phyloP scores from a whole-genome alignment of 768 basidiomycete genomes.

The Hydnomerulius pinastri region DNA sequence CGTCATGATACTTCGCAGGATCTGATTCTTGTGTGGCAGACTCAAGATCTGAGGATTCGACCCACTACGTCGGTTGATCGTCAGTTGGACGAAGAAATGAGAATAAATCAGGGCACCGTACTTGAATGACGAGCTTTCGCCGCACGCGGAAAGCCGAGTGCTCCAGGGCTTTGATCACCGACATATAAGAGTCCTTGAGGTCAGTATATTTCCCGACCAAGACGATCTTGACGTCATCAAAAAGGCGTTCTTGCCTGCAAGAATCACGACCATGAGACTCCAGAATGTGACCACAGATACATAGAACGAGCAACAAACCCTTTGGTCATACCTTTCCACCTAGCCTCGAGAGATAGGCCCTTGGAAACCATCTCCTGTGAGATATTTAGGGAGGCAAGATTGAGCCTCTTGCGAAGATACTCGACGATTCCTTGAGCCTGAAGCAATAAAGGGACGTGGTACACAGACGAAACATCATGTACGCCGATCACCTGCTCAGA shows the following conservation, averaged over 20 bases:
- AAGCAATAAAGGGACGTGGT: conserved; percentile 93
- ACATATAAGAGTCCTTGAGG: conserved; percentile 98
- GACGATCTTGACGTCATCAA: conserved; percentile 85
- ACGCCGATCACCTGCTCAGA: conserved; percentile 91
- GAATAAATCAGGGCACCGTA: conserved; percentile 35
- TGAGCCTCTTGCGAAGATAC: conserved; percentile 82
- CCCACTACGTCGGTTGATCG: conserved; percentile 63
- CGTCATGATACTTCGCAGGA: conserved; percentile 92
- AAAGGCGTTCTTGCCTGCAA: conserved; percentile 87
- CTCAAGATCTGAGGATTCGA: conserved; percentile 92
- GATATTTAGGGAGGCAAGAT: conserved; percentile 60
- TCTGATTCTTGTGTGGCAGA: conserved; percentile 72
- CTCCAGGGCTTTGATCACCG: conserved; percentile 93
- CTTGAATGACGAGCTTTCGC: conserved; percentile 79
- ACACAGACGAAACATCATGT: conserved; percentile 94
- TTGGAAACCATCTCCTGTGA: conserved; percentile 55
- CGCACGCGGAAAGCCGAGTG: conserved; percentile 94
- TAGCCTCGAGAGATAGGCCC: conserved; percentile 64
- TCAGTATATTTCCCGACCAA: conserved; percentile 98
- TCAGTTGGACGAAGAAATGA: conserved; percentile 8
- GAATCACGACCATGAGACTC: conserved; percentile 1
- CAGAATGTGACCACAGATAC: no score
- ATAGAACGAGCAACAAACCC: conserved; percentile 50
- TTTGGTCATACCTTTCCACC: conserved; percentile 84
- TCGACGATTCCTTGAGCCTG: conserved; percentile 90